Percentiles rank a stretch among this genome's conserved stretches.
Conservation (phyloP, 306 rosid species). For the Quercus alba region DNA sequence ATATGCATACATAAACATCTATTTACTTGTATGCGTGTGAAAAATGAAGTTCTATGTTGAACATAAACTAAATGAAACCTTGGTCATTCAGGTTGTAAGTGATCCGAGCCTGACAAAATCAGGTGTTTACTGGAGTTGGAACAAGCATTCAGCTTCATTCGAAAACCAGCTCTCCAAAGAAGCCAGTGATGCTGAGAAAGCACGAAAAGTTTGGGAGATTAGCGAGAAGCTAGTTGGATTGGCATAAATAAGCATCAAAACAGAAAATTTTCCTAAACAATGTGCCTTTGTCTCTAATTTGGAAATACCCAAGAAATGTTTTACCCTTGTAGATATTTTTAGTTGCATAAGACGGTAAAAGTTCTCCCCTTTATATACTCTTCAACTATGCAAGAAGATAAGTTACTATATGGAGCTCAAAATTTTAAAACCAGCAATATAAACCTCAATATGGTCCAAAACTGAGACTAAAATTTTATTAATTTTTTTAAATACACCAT, state of each 20-base stretch:
- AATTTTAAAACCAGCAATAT: too few species aligned
- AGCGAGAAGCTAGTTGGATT: conserved; percentile 29
- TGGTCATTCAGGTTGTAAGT: conserved; percentile 20
- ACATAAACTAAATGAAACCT: background rate
- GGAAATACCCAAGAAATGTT: background rate
- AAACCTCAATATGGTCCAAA: too few species aligned
- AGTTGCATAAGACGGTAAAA: background rate
- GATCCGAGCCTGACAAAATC: conserved; percentile 28
- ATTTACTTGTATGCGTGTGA: too few species aligned
- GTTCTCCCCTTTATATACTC: too few species aligned
- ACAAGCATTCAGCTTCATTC: conserved; percentile 25
- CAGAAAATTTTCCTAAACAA: background rate
- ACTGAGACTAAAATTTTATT: too few species aligned
- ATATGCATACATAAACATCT: background rate
- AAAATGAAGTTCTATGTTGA: background rate
- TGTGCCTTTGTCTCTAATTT: background rate
- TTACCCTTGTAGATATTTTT: background rate
- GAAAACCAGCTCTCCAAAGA: conserved; percentile 29
- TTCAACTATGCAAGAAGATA: too few species aligned
- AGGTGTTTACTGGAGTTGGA: conserved; percentile 36
- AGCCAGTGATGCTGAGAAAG: conserved; percentile 27
- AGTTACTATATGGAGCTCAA: too few species aligned
- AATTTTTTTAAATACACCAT: too few species aligned
- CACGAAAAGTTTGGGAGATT: conserved; percentile 23
- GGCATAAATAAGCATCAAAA: conserved; percentile 3